Conservation (phyloP, 805 yeast genomes). For the Candida sphagnicola region DNA sequence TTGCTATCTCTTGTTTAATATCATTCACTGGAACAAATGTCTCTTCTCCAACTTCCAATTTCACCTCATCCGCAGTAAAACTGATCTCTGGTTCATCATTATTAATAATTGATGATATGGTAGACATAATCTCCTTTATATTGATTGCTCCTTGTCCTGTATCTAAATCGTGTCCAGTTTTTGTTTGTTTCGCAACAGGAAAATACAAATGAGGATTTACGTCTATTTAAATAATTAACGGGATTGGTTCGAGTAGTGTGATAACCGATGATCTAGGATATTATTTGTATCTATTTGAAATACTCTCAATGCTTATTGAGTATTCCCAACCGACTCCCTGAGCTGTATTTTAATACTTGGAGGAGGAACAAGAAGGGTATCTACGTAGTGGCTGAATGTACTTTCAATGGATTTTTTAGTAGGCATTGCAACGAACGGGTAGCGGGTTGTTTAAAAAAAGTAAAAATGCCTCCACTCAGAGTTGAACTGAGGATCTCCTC, state of each 20-base stretch:
- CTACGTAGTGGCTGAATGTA: too few species aligned
- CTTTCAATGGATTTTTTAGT: neutral
- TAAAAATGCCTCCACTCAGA: conserved; percentile 14
- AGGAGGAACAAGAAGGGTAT: too few species aligned
- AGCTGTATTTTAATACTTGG: too few species aligned
- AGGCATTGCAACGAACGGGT: too few species aligned
- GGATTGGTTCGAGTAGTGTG: neutral
- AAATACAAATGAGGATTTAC: neutral
- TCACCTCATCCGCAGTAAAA: neutral
- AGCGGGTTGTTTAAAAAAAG: too few species aligned
- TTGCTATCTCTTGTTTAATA: neutral
- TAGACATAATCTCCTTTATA: conserved; percentile 1
- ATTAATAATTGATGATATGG: conserved; percentile 3
- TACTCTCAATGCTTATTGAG: too few species aligned
- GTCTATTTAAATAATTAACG: neutral
- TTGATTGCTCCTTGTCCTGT: neutral
- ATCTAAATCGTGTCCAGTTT: neutral
- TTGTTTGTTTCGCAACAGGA: neutral
- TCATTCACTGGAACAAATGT: too few species aligned
- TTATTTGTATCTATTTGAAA: neutral
- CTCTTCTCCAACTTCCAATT: neutral
- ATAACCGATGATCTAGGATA: neutral
- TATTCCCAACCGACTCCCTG: too few species aligned
- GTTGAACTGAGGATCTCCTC: conserved; percentile 17
- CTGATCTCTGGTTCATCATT: conserved; percentile 3